These are phyloP conservation scores for Termitomyces sp. DNA, from an alignment of 768 basidiomycete genomes.

Conservation along the genomic window DNA sequence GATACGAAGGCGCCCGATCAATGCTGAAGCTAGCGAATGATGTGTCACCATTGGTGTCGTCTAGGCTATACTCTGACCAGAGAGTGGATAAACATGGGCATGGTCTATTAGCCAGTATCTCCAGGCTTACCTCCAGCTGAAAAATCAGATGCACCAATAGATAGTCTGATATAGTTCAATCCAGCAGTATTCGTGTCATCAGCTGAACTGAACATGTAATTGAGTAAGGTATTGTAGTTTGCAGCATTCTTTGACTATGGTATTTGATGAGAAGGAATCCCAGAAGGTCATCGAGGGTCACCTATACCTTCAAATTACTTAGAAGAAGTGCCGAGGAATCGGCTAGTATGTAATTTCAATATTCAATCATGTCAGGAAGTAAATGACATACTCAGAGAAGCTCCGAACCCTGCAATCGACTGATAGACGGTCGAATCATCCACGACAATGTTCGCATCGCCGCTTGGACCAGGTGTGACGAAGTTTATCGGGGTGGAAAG, in stretches of 20 bases:
- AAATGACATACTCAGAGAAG: slow-evolving; percentile 44
- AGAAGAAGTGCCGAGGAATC: slow-evolving; percentile 65
- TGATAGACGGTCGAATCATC: slow-evolving; percentile 53
- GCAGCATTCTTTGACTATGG: slow-evolving; percentile 40
- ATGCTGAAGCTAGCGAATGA: slow-evolving; percentile 54
- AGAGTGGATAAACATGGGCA: background rate
- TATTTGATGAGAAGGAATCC: background rate
- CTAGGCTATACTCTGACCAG: slow-evolving; percentile 55
- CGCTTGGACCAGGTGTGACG: slow-evolving; percentile 47
- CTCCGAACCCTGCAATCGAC: slow-evolving; percentile 63
- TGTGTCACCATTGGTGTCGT: slow-evolving; percentile 58
- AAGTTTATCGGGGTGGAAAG: slow-evolving; percentile 53
- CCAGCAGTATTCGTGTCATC: slow-evolving; percentile 62
- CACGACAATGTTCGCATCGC: slow-evolving; percentile 58
- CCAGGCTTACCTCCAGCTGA: slow-evolving; percentile 40
- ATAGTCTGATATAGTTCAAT: slow-evolving; percentile 61
- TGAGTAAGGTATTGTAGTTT: slow-evolving; percentile 55
- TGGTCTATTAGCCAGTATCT: background rate
- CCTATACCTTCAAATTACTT: slow-evolving; percentile 57
- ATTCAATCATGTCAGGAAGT: background rate
- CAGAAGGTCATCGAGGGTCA: too few relatives aligned
- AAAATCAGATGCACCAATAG: slow-evolving; percentile 73
- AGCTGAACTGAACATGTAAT: slow-evolving; percentile 55
- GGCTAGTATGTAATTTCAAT: slow-evolving; percentile 31
- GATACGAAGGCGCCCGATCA: slow-evolving; percentile 50